Conservation (phyloP, 2,329 filamentous ascomycete species). For the Ophiosphaerella narmari region DNA sequence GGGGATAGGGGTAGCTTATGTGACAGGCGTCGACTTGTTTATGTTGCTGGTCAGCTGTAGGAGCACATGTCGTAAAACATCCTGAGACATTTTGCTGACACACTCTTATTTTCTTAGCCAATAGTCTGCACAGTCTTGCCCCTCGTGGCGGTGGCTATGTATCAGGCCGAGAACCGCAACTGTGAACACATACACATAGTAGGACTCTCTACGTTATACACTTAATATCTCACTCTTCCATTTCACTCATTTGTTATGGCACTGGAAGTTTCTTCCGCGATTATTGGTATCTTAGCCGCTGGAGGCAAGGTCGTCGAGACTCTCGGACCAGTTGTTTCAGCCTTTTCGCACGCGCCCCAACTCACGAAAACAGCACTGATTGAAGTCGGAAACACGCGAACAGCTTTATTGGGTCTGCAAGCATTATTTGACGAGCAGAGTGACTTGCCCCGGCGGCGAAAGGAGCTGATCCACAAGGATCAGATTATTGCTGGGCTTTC, state of each 20-base stretch:
- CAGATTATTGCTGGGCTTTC: constrained; percentile 6
- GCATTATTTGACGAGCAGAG: neutral
- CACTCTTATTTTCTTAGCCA: too few relatives aligned
- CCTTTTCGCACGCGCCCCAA: constrained; percentile 1
- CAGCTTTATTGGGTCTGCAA: neutral
- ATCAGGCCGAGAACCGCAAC: too few relatives aligned
- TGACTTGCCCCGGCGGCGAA: neutral
- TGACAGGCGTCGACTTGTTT: too few relatives aligned
- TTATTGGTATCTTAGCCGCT: constrained; percentile 13
- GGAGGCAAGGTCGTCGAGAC: constrained; percentile 10
- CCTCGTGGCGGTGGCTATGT: too few relatives aligned
- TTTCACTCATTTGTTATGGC: neutral
- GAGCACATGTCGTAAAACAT: too few relatives aligned
- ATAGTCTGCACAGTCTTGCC: too few relatives aligned
- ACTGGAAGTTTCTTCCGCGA: constrained; percentile 8
- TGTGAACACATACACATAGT: neutral
- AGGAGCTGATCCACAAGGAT: constrained; percentile 9
- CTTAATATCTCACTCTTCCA: neutral
- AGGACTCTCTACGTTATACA: neutral
- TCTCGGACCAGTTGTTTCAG: constrained; percentile 7
- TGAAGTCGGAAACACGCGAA: constrained; percentile 5
- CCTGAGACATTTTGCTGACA: too few relatives aligned
- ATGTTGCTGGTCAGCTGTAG: too few relatives aligned
- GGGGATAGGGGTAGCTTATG: too few relatives aligned
- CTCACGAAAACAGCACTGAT: constrained; percentile 1